phyloP scores from a whole-genome alignment of 2,329 filamentous ascomycete species.

The Monilinia polystroma region DNA sequence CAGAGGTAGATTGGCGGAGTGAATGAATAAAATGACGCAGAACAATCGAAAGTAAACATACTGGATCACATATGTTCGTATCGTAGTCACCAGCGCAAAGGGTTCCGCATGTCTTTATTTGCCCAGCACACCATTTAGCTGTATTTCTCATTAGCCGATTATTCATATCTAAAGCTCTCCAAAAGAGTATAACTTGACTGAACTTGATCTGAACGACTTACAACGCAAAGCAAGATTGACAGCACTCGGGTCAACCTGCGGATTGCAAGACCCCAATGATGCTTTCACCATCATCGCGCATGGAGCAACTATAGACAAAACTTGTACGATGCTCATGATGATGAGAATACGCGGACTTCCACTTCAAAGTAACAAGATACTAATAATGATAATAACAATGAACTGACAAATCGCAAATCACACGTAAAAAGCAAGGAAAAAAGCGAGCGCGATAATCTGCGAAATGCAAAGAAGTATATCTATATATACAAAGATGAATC shows the following conservation, averaged over 20 bases:
- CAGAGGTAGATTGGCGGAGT: not conserved
- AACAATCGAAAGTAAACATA: slow-evolving; percentile 43
- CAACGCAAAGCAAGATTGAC: not conserved
- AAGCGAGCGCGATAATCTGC: not conserved
- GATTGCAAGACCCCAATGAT: not conserved
- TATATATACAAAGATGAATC: not conserved
- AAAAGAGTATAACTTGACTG: not conserved
- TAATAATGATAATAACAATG: not conserved
- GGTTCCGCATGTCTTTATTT: slow-evolving; percentile 58
- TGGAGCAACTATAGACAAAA: not conserved
- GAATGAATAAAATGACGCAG: not conserved
- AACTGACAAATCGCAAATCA: not conserved
- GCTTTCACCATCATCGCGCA: not conserved
- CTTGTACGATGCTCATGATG: slow-evolving; percentile 3
- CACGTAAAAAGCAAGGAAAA: not conserved
- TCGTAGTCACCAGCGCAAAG: slow-evolving; percentile 53
- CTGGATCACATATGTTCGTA: slow-evolving; percentile 52
- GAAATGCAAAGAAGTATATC: not conserved
- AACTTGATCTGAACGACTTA: not conserved
- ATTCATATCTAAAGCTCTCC: not conserved
- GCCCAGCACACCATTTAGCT: slow-evolving; percentile 57
- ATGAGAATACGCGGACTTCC: not conserved
- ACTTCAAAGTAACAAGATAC: not conserved
- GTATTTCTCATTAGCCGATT: not conserved
- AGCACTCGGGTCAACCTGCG: not conserved